Conservation (phyloP, 2,329 filamentous ascomycete species). For the Grosmannia huntii region DNA sequence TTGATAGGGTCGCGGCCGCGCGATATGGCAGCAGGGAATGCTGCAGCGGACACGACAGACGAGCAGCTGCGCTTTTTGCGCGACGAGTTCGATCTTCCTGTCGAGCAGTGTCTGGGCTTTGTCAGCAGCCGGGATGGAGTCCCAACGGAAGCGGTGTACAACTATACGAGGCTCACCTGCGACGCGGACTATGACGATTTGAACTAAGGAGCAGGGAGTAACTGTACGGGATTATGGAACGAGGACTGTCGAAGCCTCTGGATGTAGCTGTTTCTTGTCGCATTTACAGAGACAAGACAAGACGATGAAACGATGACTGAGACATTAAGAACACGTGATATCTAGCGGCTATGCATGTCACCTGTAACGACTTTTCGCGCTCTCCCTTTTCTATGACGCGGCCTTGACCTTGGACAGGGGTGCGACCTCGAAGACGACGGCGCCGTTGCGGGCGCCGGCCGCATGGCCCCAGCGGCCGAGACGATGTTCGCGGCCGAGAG, state of each 20-base stretch:
- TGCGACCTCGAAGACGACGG: slow-evolving; percentile 77
- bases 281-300: not conserved
- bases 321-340: not conserved
- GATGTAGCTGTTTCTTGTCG: not conserved
- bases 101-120: slow-evolving; percentile 1
- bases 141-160: no score
- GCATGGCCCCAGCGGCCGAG: slow-evolving; percentile 68
- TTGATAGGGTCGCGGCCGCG: not conserved
- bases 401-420: slow-evolving; percentile 23
- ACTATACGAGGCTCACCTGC: not conserved
- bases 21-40: no score
- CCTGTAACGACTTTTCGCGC: not conserved
- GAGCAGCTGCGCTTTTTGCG: not conserved
- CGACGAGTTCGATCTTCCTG: not conserved
- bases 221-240: no score
- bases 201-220: no score
- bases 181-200: not conserved
- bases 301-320: not conserved
- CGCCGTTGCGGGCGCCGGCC: slow-evolving; percentile 59
- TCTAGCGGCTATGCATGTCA: not conserved
- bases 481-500: slow-evolving; percentile 73
- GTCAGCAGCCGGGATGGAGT: not conserved
- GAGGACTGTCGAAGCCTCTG: no score
- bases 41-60: not conserved
- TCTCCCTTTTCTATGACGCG: slow-evolving; percentile 14